These are phyloP conservation scores for Evernia prunastri DNA, from an alignment of 495 filamentous ascomycete species.

Conservation along the genomic window DNA sequence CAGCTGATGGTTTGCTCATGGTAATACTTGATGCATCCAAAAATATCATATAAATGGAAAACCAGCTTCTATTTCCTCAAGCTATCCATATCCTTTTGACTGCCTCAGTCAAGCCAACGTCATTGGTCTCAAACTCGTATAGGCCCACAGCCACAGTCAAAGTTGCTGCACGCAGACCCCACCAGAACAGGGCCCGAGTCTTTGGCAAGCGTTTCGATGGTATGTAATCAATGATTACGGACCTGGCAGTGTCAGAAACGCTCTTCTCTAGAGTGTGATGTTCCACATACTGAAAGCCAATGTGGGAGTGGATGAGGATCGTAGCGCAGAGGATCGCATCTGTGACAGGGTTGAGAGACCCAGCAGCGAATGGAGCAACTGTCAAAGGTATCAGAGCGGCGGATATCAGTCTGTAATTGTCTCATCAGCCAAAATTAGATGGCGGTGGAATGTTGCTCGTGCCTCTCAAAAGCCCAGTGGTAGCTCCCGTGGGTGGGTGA, in stretches of 20 bases:
- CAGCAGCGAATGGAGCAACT: conserved; percentile 84
- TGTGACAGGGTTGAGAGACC: conserved; percentile 79
- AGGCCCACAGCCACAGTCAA: conserved; percentile 76
- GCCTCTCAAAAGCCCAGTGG: conserved; percentile 97
- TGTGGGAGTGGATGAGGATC: conserved; percentile 85
- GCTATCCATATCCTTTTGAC: conserved; percentile 83
- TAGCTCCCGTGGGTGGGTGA: conserved; percentile 82
- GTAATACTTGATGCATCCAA: background rate
- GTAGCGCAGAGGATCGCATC: conserved; percentile 81
- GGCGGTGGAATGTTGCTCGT: conserved; percentile 5
- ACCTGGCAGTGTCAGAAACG: conserved; percentile 37
- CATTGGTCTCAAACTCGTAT: conserved; percentile 99
- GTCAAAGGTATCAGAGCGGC: conserved; percentile 77
- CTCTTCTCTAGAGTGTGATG: background rate
- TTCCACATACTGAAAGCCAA: conserved; percentile 72
- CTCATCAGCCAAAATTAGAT: conserved; percentile 17
- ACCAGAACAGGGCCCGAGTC: conserved; percentile 55
- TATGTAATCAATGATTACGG: conserved; percentile 85
- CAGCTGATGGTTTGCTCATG: background rate
- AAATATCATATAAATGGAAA: conserved; percentile 17
- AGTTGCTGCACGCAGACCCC: conserved; percentile 73
- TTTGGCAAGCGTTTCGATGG: conserved; percentile 64
- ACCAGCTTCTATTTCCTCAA: background rate
- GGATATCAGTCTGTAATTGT: conserved; percentile 52
- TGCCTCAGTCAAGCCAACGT: conserved; percentile 87